Conservation (phyloP, 2,329 filamentous ascomycete genomes). For the Fusarium sp. region DNA sequence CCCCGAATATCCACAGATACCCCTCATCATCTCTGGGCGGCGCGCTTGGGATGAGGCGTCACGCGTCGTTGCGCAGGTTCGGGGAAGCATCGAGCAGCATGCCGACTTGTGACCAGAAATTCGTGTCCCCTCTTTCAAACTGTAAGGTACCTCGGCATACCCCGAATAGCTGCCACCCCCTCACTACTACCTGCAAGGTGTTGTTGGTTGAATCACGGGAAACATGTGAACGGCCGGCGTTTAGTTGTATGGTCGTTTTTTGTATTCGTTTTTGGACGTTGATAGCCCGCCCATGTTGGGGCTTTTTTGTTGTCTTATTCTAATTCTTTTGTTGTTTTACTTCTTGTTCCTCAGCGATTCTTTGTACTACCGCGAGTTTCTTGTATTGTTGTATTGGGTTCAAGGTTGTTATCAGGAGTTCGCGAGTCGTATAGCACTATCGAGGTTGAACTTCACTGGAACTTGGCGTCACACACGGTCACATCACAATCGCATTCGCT, state of each 20-base stretch:
- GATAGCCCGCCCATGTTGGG: conserved; percentile 34
- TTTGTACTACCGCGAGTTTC: background rate
- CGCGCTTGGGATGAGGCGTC: conserved; percentile 55
- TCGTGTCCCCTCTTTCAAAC: background rate
- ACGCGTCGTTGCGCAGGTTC: conserved; percentile 49
- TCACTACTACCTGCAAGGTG: conserved; percentile 2
- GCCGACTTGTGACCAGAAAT: conserved; percentile 46
- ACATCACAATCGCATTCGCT: background rate
- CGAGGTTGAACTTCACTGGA: background rate
- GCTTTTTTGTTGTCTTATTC: conserved; percentile 13
- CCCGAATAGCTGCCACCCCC: background rate
- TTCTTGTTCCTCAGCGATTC: background rate
- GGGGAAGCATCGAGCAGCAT: conserved; percentile 51
- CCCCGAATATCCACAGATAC: conserved; percentile 73
- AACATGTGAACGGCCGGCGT: background rate
- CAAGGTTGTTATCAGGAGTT: background rate
- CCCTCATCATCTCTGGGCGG: conserved; percentile 63
- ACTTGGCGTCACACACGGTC: background rate
- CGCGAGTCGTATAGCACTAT: background rate
- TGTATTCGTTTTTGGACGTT: conserved; percentile 18
- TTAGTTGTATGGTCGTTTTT: conserved; percentile 5
- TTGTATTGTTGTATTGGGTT: background rate
- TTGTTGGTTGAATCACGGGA: background rate
- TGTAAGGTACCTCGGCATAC: background rate
- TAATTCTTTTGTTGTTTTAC: background rate